Conservation (phyloP, 768 basidiomycete genomes). For the Tulasnella sp. region DNA sequence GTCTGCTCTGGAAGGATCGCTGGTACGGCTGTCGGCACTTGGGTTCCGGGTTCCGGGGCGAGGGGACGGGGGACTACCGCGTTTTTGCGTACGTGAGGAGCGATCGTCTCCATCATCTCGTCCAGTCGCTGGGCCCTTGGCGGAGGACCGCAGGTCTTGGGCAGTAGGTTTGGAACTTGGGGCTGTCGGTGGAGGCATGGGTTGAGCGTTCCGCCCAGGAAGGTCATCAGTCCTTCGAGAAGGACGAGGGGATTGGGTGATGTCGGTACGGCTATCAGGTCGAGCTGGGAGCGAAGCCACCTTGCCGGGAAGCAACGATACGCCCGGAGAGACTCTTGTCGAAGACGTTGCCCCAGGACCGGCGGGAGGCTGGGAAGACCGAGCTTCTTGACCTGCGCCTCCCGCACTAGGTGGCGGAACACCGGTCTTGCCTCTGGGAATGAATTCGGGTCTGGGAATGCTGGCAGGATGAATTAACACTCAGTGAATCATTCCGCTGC, state of each 20-base stretch:
- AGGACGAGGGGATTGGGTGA: conserved; percentile 6
- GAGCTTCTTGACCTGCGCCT: neutral
- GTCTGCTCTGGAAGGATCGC: conserved; percentile 8
- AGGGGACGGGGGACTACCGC: neutral
- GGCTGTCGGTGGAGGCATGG: conserved; percentile 21
- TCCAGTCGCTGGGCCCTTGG: neutral
- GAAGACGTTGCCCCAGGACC: neutral
- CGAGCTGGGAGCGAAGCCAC: neutral
- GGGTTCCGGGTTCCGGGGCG: conserved; percentile 13
- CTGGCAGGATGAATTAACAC: neutral
- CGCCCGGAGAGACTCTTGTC: neutral
- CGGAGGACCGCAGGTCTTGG: conserved; percentile 16
- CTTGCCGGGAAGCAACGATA: neutral
- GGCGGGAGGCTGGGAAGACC: neutral
- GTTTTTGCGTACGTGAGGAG: conserved; percentile 1
- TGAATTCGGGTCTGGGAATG: neutral
- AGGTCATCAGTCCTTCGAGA: neutral
- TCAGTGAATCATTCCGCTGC: neutral
- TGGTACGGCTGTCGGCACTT: conserved; percentile 21
- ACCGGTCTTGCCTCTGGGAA: neutral
- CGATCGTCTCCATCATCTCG: conserved; percentile 2
- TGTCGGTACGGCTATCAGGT: neutral
- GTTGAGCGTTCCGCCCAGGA: neutral
- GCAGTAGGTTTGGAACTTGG: conserved; percentile 22
- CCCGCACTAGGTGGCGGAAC: neutral